phyloP scores from a whole-genome alignment of 2,329 filamentous ascomycete genomes.

The Pestalotiopsis sp. region DNA sequence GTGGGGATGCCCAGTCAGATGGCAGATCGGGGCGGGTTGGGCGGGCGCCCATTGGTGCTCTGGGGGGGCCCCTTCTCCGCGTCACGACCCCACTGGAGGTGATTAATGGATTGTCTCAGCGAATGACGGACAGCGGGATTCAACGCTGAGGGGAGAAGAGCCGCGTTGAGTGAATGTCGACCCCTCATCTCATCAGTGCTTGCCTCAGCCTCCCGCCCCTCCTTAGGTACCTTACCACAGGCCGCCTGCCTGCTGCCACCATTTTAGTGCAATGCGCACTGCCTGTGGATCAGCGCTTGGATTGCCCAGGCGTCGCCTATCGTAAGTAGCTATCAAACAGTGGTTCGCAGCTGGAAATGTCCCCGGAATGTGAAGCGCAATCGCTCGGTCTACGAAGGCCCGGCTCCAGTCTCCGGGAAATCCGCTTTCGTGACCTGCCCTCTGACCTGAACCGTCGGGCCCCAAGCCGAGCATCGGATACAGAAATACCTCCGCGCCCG shows the following conservation, averaged over 20 bases:
- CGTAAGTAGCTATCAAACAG: no score
- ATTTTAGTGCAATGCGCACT: neutral
- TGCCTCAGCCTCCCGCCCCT: neutral
- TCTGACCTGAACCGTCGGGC: neutral
- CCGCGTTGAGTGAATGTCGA: neutral
- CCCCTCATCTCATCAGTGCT: neutral
- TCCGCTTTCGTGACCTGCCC: neutral
- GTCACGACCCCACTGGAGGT: neutral
- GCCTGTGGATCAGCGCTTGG: neutral
- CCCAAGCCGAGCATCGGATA: constrained; percentile 16
- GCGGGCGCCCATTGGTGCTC: neutral
- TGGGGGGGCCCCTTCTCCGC: neutral
- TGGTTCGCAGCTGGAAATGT: no score
- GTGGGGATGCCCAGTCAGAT: constrained; percentile 13
- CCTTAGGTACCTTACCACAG: neutral
- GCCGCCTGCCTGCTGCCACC: neutral
- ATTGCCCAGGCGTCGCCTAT: neutral
- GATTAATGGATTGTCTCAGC: neutral
- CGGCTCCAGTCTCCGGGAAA: constrained; percentile 1
- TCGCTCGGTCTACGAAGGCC: neutral
- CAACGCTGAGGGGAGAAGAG: neutral
- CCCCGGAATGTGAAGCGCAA: neutral
- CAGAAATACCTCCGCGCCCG: constrained; percentile 14
- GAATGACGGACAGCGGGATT: neutral
- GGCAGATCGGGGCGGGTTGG: constrained; percentile 6